Evolutionary conservation across 2,329 filamentous ascomycete species (phyloP), one percentile per base, ranked within the genome.

Genomic region (Trichoderma atroviride): DNA sequence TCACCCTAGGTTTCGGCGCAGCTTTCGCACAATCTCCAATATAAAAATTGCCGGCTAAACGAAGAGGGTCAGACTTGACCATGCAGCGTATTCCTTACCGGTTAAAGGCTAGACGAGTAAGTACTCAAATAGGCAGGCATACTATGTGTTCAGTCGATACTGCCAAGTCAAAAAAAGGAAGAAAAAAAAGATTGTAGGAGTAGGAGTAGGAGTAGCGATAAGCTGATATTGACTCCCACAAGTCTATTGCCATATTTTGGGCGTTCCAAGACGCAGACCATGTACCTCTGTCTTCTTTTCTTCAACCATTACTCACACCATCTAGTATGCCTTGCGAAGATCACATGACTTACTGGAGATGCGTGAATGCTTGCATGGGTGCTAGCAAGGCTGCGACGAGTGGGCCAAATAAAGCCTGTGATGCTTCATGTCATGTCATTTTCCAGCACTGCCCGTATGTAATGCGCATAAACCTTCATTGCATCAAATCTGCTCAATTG

Each of bases 331-430:
- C 24, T 33, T 57, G 35, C 35, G 27, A 40, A 37, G 35, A 59
- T 73, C 71, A 72, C 71, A 72, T 73, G 71, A 73, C 53, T 55
- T 27, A 14, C 22, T 29, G 13, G 16, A 52, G 53, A 63, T 72
- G 71, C 71, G 60, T 55, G 70, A 43, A 37, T 22, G 24, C 43
- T 62, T 72, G 63, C 69, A 72, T 69, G 69, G 70, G 47, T 63
- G 70, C 60, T 22, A 24, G 60, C 29, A 40, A 35, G 56, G 53
- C 29, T 59, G 29, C 40, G 35, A 56, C 47, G 31, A 57, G 50
- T 61, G 66, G 66, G 56, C 64, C 64, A 58, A 37, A 57, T 24
- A 43, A 43, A 10, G 16, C 47, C 24, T 64, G 22, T n/a, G 53
- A 27, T 29, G 50, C 43, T 31, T 47, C 9, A 35, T 14, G 33